Conservation (phyloP, 2,329 filamentous ascomycete genomes). For the Talaromyces sp. region DNA sequence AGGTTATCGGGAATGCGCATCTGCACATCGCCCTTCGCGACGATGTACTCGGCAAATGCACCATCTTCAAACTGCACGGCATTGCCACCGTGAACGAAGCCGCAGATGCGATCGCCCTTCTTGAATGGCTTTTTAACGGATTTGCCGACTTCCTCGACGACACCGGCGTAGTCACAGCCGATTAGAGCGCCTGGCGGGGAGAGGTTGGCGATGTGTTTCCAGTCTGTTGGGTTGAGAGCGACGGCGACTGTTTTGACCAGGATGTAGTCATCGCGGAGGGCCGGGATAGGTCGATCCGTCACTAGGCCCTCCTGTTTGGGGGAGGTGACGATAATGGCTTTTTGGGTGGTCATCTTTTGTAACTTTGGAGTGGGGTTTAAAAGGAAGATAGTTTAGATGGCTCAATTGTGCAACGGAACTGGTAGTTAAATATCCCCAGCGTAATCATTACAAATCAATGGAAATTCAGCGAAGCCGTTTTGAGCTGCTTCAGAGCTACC, state of each 20-base stretch:
- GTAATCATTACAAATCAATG: not conserved
- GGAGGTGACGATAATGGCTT: not conserved
- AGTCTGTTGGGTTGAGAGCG: not conserved
- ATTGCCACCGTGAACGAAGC: not conserved
- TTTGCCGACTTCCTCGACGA: not conserved
- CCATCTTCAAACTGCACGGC: not conserved
- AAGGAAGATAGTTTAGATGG: not conserved
- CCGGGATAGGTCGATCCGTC: not conserved
- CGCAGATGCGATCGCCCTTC: not conserved
- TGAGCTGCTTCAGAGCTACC: no score
- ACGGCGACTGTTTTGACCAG: not conserved
- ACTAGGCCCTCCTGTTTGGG: not conserved
- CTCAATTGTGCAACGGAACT: not conserved
- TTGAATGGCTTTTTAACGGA: not conserved
- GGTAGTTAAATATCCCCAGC: not conserved
- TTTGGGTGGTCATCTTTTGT: not conserved
- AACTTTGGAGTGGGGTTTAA: not conserved
- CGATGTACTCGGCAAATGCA: not conserved
- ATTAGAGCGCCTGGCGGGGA: not conserved
- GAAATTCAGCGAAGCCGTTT: not conserved
- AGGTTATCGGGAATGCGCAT: not conserved
- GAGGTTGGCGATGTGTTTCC: not conserved
- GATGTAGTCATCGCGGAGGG: not conserved
- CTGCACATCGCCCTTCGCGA: not conserved
- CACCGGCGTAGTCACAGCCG: conserved; percentile 1